Evolutionary conservation across 2,329 filamentous ascomycete species (phyloP), one percentile per base, ranked within the genome.

Genomic region (Penicillium sp.): DNA sequence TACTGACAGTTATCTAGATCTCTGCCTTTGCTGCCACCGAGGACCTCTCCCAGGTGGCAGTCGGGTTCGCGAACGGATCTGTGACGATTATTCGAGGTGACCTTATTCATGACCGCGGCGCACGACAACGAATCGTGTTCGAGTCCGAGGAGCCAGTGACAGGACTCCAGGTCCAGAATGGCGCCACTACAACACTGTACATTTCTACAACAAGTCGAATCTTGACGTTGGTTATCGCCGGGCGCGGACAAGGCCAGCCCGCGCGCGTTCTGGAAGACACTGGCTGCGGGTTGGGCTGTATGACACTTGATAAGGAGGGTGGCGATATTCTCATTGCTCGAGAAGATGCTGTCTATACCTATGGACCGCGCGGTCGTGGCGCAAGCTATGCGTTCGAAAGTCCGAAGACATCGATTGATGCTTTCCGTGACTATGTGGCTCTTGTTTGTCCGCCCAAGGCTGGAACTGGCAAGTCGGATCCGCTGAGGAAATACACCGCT

Each of bases 131-230:
- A 49, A 94, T 93, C 32, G 91, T 99, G 9, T 94, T 96, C 75
- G 94, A 99, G 70, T 96, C 92, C 0, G 92, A 97, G 66, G 94
- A 99, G 71, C 95, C 94, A 0, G 87, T 99, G 9, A 99, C 94
- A 0, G 93, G 92, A 1, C 86, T 99, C 13, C 89, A 94, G 67
- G 88, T 96, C 57, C 78, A 85, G 43, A 80, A 82, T 65, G 82
- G 83, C 5, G 77, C 77, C 44, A 80, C 80, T 40, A 94, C 90
- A 2, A 93, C 89, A 0, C 81, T 99, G 0, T 97, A 96, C 71
- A 90, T 99, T 52, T 90, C 92, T 3, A 99, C 94, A 0, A 97
- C 92, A 0, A 89, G 86, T 29, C 86, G 91, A 43, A 91, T 99
- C 53, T 78, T 96, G 62, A 96, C 91, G 54, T 80, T 99, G 44